phyloP scores from a whole-genome alignment of 495 filamentous ascomycete genomes.

The Aspergillus haitiensis region DNA sequence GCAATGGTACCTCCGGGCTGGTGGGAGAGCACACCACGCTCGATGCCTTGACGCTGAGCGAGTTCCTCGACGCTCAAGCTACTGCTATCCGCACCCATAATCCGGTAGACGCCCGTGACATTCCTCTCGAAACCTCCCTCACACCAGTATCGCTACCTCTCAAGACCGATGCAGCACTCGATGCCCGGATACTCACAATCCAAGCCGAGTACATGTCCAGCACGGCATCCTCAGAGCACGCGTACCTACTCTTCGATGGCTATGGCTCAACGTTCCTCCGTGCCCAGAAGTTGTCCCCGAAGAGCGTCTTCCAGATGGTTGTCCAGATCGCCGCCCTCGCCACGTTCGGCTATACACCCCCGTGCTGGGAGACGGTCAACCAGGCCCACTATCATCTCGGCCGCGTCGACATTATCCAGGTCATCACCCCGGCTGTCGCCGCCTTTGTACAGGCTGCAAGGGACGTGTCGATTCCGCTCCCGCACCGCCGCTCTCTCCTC shows the following conservation, averaged over 20 bases:
- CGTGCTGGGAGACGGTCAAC: constrained; percentile 33
- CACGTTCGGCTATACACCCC: constrained; percentile 15
- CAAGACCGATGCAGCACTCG: not conserved
- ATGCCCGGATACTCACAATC: not conserved
- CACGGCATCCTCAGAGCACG: not conserved
- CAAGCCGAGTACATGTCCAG: not conserved
- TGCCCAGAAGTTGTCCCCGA: constrained; percentile 18
- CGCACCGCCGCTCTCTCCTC: not conserved
- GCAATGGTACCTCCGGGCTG: constrained; percentile 34
- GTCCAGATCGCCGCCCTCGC: constrained; percentile 15
- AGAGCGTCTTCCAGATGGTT: constrained; percentile 15
- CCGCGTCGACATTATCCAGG: constrained; percentile 29
- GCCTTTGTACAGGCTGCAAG: constrained; percentile 22
- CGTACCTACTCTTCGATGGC: not conserved
- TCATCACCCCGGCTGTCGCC: constrained; percentile 14
- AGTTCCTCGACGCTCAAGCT: not conserved
- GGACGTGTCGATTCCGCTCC: not conserved
- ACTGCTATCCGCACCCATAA: not conserved
- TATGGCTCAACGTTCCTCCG: constrained; percentile 19
- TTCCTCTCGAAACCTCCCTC: not conserved
- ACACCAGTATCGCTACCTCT: not conserved
- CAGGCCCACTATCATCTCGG: constrained; percentile 30
- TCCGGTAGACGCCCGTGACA: not conserved
- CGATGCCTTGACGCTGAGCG: constrained; percentile 16
- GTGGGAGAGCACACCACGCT: constrained; percentile 35